Evolutionary conservation across 805 yeast species (phyloP).

Genomic region (Metschnikowia noctiluminum): DNA sequence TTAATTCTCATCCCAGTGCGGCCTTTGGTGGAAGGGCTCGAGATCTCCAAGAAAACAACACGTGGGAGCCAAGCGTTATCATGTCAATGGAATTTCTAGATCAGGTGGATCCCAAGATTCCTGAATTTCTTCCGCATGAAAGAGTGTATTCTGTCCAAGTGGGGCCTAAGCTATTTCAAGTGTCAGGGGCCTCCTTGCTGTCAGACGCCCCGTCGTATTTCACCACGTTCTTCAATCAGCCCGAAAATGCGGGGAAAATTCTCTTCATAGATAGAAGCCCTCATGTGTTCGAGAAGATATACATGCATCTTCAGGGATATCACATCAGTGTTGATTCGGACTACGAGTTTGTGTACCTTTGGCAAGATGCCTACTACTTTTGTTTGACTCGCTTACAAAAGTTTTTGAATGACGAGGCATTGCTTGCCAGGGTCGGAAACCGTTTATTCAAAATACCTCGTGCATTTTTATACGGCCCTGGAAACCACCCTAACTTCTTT

Average conservation of each 20-base stretch:
- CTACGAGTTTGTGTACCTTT: conserved; percentile 56
- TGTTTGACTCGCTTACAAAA: conserved; percentile 55
- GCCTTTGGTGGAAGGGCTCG: neutral
- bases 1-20: neutral
- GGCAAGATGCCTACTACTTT: conserved; percentile 71
- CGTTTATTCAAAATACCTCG: conserved; percentile 57
- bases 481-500: conserved; percentile 78
- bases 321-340: conserved; percentile 58
- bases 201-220: conserved; percentile 89
- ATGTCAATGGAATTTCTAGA: conserved; percentile 11
- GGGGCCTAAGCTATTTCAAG: conserved; percentile 57
- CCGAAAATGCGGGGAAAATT: conserved; percentile 37
- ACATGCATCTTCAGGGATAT: conserved; percentile 79
- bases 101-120: conserved; percentile 44
- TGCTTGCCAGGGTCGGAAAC: conserved; percentile 58
- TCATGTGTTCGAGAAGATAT: conserved; percentile 60
- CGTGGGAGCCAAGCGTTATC: neutral
- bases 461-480: conserved; percentile 50
- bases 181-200: conserved; percentile 81
- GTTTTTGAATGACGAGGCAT: conserved; percentile 49
- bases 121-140: conserved; percentile 61
- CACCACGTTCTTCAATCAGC: conserved; percentile 59
- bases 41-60: neutral
- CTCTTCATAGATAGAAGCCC: conserved; percentile 76
- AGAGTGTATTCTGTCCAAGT: conserved; percentile 67